Percentiles rank a stretch among this genome's conserved stretches.
phyloP scores from a whole-genome alignment of 176 grass and related monocot genomes.

The Chloris gayana region DNA sequence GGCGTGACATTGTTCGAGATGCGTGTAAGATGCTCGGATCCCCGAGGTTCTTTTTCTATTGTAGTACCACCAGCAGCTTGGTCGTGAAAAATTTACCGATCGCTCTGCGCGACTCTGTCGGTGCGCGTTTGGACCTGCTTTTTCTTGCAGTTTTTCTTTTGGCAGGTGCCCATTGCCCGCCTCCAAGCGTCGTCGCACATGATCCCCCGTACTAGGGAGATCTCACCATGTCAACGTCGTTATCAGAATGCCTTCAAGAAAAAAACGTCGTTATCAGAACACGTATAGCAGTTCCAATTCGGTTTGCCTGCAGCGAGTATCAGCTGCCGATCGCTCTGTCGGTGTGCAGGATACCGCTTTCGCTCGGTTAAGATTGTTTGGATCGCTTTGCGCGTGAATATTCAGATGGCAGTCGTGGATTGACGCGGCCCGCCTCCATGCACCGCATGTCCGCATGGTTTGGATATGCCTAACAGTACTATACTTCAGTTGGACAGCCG shows the following conservation, averaged over 20 bases:
- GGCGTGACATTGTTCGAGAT: background rate
- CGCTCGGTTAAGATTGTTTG: too few relatives aligned
- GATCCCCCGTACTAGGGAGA: background rate
- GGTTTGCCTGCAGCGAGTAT: background rate
- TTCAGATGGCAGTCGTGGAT: background rate
- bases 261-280: too few relatives aligned
- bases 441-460: background rate
- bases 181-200: background rate
- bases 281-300: too few relatives aligned
- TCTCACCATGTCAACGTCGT: background rate
- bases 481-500: slow-evolving; percentile 3
- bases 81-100: too few relatives aligned
- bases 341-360: too few relatives aligned
- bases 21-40: background rate
- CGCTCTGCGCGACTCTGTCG: background rate
- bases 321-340: background rate
- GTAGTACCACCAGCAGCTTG: too few relatives aligned
- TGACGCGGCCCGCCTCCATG: background rate
- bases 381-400: too few relatives aligned
- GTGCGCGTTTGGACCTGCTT: background rate
- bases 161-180: background rate
- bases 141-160: background rate
- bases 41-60: background rate
- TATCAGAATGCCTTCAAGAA: too few relatives aligned
- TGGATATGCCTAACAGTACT: slow-evolving; percentile 6